Base-by-base conservation (phyloP, 2,329 filamentous ascomycete species). In the Penicillium sclerotiorum region DNA sequence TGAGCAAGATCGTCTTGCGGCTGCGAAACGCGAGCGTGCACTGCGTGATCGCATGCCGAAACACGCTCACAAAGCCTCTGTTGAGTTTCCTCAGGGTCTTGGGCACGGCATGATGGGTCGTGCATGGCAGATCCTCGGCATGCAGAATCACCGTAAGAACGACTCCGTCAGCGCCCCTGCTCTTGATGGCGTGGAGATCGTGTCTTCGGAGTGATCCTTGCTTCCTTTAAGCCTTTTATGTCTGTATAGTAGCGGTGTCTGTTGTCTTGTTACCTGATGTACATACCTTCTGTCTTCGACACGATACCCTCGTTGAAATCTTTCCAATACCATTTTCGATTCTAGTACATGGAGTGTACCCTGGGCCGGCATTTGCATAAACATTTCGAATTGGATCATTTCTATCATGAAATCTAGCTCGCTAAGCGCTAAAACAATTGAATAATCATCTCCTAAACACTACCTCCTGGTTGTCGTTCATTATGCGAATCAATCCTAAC, bases 101-200 rank as follows among this genome's bases (percentile, higher is more conserved):
- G 65, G 66, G 1, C 69, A 71, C 54, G 71, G 70, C 5, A 67
- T 73, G 64, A 73, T 74, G 68, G 70, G 70, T 20, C 62, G 63
- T 4, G 69, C 71, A 22, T 74, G 71, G 71, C 62, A 68, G 49
- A 71, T 74, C 32, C 57, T 74, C 5, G 71, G 66, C 21, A 72
- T 73, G 62, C 66, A 73, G 46, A 64, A 68, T 35, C 61, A 65
- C 45, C 58, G 57, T 40, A 68, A 69, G 49, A 43, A 45, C 28
- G 48, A 41, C 5, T 55, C 57, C 7, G 54, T 38, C 5, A 58
- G 43, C 35, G 48, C 25, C 21, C 46, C 54, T 45, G 33, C 42
- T 12, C 43, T 40, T 8, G 59, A 57, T 20, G 51, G 44, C 12
- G 52, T 62, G 39, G 56, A 60, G 22, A 58, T 62, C 35, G 50